phyloP scores from a whole-genome alignment of 176 grass and related monocot species.

The Carex littledalei region DNA sequence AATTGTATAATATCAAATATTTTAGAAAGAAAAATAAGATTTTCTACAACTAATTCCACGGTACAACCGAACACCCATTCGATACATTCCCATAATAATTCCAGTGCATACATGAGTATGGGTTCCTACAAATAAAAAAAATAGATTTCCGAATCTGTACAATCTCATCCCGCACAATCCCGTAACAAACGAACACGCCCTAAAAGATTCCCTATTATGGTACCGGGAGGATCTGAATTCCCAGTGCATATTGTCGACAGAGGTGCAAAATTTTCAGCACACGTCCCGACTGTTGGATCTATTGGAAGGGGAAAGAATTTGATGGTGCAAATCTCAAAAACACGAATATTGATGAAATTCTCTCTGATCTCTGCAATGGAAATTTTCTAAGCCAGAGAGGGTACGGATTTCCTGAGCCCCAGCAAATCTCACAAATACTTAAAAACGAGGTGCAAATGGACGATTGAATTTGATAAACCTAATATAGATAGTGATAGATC shows the following conservation, averaged over 20 bases:
- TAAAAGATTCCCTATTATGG: no score
- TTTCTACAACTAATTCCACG: no score
- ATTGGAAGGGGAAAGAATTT: background rate
- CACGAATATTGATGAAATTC: background rate
- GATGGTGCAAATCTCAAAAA: background rate
- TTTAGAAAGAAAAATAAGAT: no score
- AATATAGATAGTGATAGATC: no score
- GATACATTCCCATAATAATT: no score
- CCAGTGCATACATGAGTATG: no score
- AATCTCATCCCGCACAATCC: no score
- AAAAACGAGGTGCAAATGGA: background rate
- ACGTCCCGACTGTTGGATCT: background rate
- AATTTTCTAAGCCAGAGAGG: background rate
- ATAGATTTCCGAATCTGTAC: rapidly evolving
- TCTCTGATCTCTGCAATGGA: background rate
- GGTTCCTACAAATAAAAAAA: no score
- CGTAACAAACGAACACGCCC: no score
- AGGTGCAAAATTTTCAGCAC: background rate
- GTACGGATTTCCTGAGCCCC: background rate
- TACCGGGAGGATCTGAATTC: no score
- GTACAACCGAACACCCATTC: no score
- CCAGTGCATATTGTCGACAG: background rate
- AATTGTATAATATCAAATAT: no score
- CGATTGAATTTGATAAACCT: background rate
- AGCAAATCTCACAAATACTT: background rate